A percentile compares a stretch with the other conserved stretches of the same genome.
These are phyloP conservation scores for Microsporum canis DNA, from an alignment of 2,329 filamentous ascomycete species.

Conservation along the genomic window DNA sequence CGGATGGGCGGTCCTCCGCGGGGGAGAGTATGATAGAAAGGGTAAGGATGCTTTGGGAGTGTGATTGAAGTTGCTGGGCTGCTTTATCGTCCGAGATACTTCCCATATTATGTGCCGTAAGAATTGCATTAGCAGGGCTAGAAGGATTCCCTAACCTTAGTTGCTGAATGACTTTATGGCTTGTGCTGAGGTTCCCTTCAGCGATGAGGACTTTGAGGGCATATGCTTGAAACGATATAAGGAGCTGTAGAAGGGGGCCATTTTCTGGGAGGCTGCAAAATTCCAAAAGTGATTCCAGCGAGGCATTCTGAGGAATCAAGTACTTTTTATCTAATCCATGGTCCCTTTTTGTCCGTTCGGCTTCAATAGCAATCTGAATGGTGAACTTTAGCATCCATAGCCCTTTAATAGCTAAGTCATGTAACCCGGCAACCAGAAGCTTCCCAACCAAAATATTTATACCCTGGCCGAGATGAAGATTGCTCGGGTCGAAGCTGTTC, in stretches of 20 bases:
- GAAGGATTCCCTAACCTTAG: slow-evolving; percentile 26
- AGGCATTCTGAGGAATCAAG: neutral
- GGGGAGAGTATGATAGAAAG: slow-evolving; percentile 18
- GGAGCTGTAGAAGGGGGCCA: slow-evolving; percentile 4
- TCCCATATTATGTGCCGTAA: slow-evolving; percentile 27
- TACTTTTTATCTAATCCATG: neutral
- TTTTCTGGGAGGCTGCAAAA: slow-evolving; percentile 5
- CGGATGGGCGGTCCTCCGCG: slow-evolving; percentile 7
- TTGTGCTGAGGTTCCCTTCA: slow-evolving; percentile 24
- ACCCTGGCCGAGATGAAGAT: slow-evolving; percentile 32
- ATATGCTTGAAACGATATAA: slow-evolving; percentile 29
- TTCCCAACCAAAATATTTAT: slow-evolving; percentile 34
- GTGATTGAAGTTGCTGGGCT: slow-evolving; percentile 34
- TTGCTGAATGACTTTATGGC: slow-evolving; percentile 24
- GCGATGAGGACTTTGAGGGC: slow-evolving; percentile 28
- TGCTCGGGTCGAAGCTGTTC: slow-evolving; percentile 18
- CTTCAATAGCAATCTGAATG: slow-evolving; percentile 25
- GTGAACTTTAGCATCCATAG: slow-evolving; percentile 30
- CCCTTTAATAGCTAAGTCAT: slow-evolving; percentile 33
- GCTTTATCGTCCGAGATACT: slow-evolving; percentile 30
- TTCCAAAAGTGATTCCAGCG: slow-evolving; percentile 20
- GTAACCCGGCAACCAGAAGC: slow-evolving; percentile 30
- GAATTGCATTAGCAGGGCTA: slow-evolving; percentile 32
- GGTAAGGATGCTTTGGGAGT: slow-evolving; percentile 32
- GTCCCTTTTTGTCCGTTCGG: neutral